phyloP scores from a whole-genome alignment of 106 monocot genomes.

The Acorus gramineus region DNA sequence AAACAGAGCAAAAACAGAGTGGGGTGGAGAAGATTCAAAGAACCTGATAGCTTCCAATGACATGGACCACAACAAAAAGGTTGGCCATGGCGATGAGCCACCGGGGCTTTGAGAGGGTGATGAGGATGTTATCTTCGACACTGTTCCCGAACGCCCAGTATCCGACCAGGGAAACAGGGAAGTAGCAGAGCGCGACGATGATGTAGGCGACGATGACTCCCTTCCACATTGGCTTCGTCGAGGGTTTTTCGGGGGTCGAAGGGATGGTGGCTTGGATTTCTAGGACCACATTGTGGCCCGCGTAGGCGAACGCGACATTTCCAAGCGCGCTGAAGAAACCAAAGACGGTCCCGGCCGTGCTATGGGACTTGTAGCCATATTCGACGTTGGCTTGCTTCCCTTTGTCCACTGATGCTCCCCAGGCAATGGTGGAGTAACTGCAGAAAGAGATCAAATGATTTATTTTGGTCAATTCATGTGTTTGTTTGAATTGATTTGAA shows the following conservation, averaged over 20 bases:
- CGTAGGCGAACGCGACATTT: slow-evolving; percentile 47
- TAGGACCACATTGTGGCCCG: slow-evolving; percentile 55
- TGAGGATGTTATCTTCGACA: slow-evolving; percentile 37
- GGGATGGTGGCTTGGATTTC: slow-evolving; percentile 63
- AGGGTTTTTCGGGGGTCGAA: slow-evolving; percentile 44
- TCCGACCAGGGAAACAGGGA: slow-evolving; percentile 39
- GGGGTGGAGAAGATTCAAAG: background rate
- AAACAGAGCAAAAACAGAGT: too few relatives aligned
- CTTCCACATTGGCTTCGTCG: slow-evolving; percentile 56
- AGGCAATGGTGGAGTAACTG: slow-evolving; percentile 66
- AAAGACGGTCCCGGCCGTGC: slow-evolving; percentile 20
- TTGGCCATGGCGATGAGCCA: slow-evolving; percentile 54
- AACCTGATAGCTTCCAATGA: slow-evolving; percentile 56
- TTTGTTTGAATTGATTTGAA: too few relatives aligned
- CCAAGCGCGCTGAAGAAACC: slow-evolving; percentile 41
- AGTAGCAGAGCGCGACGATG: slow-evolving; percentile 50
- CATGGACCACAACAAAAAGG: slow-evolving; percentile 50
- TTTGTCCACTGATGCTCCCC: slow-evolving; percentile 38
- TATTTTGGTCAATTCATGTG: too few relatives aligned
- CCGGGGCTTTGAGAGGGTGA: slow-evolving; percentile 29
- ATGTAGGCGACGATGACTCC: slow-evolving; percentile 52
- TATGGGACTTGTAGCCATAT: slow-evolving; percentile 28
- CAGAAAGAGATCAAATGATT: background rate
- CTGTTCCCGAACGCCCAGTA: slow-evolving; percentile 38
- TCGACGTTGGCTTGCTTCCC: slow-evolving; percentile 27